Percentiles rank a stretch among this genome's conserved stretches.
These are phyloP conservation scores for Sporobolomyces phaffii DNA, from an alignment of 768 basidiomycete genomes.

Conservation along the genomic window DNA sequence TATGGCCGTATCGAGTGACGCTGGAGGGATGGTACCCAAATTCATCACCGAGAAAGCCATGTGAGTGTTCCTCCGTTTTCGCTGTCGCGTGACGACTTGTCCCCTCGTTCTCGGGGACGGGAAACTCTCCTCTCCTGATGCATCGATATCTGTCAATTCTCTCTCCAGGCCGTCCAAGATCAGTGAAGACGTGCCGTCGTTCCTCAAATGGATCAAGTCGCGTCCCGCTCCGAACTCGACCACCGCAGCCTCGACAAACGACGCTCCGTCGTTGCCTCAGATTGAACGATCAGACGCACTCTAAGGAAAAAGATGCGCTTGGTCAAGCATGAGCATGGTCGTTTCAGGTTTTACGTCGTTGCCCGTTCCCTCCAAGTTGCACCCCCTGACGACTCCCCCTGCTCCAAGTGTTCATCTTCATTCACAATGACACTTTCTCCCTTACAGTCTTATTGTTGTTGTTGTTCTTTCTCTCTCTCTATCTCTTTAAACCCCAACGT, in stretches of 20 bases:
- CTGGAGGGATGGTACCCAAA: conserved; percentile 43
- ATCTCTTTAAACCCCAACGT: too few species aligned
- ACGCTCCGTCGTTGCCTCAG: background rate
- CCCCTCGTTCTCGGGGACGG: background rate
- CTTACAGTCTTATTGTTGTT: too few species aligned
- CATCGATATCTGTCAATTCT: background rate
- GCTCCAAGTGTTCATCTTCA: too few species aligned
- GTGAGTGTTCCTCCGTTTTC: background rate
- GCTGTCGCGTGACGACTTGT: too few species aligned
- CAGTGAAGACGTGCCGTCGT: conserved; percentile 46
- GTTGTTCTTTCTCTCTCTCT: too few species aligned
- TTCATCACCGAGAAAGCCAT: conserved; percentile 44
- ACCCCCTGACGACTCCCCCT: too few species aligned
- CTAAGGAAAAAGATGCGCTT: too few species aligned
- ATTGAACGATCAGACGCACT: background rate
- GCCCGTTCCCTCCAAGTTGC: too few species aligned
- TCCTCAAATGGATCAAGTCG: conserved; percentile 35
- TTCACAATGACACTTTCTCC: too few species aligned
- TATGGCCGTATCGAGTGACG: conserved; percentile 13
- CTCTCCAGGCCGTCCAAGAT: conserved; percentile 40
- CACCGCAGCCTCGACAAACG: background rate
- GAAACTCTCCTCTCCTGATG: background rate
- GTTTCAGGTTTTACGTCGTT: too few species aligned
- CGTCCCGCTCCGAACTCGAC: background rate
- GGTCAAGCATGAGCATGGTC: too few species aligned